A percentile compares a stretch with the other conserved stretches of the same genome.
Conservation (phyloP, 805 yeast species). For the Suhomyces pyralidae region DNA sequence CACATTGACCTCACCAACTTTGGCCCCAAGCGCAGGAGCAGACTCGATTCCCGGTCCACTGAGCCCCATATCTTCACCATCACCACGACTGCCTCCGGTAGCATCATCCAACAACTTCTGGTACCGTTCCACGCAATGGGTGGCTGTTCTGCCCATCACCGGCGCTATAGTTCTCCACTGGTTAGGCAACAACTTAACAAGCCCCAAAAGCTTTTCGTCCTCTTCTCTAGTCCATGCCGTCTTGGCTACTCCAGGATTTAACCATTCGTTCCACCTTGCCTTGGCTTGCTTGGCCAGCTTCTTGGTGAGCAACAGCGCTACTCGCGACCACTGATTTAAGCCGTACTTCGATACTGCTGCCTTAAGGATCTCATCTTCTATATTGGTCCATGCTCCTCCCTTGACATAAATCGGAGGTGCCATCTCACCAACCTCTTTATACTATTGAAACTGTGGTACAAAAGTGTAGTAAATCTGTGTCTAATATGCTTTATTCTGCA, state of each 20-base stretch:
- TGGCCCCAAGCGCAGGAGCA: constrained; percentile 38
- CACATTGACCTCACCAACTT: constrained; percentile 60
- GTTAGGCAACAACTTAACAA: constrained; percentile 75
- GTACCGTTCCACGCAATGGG: constrained; percentile 82
- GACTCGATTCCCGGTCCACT: constrained; percentile 56
- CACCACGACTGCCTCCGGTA: constrained; percentile 20
- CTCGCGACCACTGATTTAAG: constrained; percentile 89
- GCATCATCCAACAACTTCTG: constrained; percentile 63
- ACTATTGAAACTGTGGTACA: background rate
- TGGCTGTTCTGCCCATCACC: constrained; percentile 77
- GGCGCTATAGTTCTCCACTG: constrained; percentile 95
- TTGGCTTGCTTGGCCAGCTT: constrained; percentile 91
- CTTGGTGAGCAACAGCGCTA: constrained; percentile 77
- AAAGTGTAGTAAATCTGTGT: no score
- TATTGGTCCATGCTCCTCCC: constrained; percentile 89
- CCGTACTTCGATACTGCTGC: constrained; percentile 95
- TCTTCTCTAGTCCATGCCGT: constrained; percentile 71
- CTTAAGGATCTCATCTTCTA: constrained; percentile 78
- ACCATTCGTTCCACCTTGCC: constrained; percentile 87
- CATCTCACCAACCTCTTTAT: background rate
- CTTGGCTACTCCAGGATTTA: constrained; percentile 69
- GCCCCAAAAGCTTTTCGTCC: constrained; percentile 64
- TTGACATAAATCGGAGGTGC: constrained; percentile 65
- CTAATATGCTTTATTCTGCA: background rate
- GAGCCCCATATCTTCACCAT: constrained; percentile 34